These are phyloP conservation scores for Neonectria hederae DNA, from an alignment of 2,329 filamentous ascomycete genomes.

Conservation along the genomic window DNA sequence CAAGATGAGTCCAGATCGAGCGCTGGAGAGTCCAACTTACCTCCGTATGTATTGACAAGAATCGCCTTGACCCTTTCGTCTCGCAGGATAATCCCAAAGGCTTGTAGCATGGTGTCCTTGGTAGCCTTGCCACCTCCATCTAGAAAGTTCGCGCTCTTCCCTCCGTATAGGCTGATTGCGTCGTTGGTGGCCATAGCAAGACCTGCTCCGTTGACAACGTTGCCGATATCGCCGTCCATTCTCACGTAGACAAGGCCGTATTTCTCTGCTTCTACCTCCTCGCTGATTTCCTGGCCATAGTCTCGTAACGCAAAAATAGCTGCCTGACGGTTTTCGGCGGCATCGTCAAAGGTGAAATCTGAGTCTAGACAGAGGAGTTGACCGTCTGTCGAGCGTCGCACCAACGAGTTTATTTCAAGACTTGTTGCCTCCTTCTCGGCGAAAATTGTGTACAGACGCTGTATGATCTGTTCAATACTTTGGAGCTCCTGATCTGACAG, in stretches of 20 bases:
- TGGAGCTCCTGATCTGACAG: not conserved
- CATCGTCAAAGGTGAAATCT: slow-evolving; percentile 59
- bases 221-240: slow-evolving; percentile 73
- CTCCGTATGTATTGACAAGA: slow-evolving; percentile 66
- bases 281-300: slow-evolving; percentile 43
- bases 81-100: slow-evolving; percentile 76
- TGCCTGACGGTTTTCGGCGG: slow-evolving; percentile 53
- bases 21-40: slow-evolving; percentile 28
- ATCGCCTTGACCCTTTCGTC: slow-evolving; percentile 77
- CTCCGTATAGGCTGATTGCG: slow-evolving; percentile 73
- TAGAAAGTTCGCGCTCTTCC: slow-evolving; percentile 82
- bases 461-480: slow-evolving; percentile 36
- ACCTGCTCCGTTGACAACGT: slow-evolving; percentile 87
- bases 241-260: slow-evolving; percentile 84
- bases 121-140: slow-evolving; percentile 93
- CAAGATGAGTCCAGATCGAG: not conserved
- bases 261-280: slow-evolving; percentile 54
- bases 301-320: slow-evolving; percentile 52
- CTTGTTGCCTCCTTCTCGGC: slow-evolving; percentile 56
- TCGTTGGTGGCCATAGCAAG: slow-evolving; percentile 93
- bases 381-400: slow-evolving; percentile 37
- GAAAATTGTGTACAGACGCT: slow-evolving; percentile 51
- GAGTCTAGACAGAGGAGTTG: slow-evolving; percentile 49
- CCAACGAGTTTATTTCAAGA: slow-evolving; percentile 54
- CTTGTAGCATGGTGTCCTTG: slow-evolving; percentile 78